phyloP scores from a whole-genome alignment of 1,284 basidiomycete species.

The Austroboletus niveus region DNA sequence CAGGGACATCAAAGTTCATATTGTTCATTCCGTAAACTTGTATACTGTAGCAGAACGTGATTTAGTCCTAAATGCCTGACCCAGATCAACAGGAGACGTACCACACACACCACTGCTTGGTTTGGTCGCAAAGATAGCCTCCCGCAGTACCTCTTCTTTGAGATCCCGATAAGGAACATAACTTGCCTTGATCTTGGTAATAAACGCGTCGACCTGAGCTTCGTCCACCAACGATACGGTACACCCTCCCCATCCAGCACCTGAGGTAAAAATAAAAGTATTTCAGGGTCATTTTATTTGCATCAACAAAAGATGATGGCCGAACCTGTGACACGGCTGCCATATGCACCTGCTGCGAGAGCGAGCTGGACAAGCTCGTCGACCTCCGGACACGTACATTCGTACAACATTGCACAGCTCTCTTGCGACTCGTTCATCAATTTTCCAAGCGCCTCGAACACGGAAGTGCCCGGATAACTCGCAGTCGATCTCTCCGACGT shows the following conservation, averaged over 20 bases:
- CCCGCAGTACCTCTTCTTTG: conserved; percentile 56
- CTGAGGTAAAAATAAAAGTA: conserved; percentile 32
- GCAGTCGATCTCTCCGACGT: conserved; percentile 29
- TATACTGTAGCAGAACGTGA: conserved; percentile 17
- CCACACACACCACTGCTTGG: conserved; percentile 83
- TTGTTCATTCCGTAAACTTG: conserved; percentile 26
- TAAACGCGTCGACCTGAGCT: conserved; percentile 65
- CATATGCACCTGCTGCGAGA: conserved; percentile 70
- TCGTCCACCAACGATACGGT: conserved; percentile 81
- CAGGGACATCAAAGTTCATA: background rate
- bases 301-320: background rate
- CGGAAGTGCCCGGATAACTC: conserved; percentile 17
- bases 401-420: conserved; percentile 65
- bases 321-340: conserved; percentile 71
- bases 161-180: conserved; percentile 67
- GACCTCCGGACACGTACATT: conserved; percentile 79
- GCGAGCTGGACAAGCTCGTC: conserved; percentile 65
- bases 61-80: background rate
- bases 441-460: conserved; percentile 55
- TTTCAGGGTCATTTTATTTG: background rate
- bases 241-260: conserved; percentile 91
- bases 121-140: conserved; percentile 82
- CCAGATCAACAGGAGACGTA: conserved; percentile 37
- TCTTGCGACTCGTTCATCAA: conserved; percentile 80
- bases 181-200: conserved; percentile 53